Evolutionary conservation across 1,284 basidiomycete species (phyloP).

Genomic region (Puccinia hordei): DNA sequence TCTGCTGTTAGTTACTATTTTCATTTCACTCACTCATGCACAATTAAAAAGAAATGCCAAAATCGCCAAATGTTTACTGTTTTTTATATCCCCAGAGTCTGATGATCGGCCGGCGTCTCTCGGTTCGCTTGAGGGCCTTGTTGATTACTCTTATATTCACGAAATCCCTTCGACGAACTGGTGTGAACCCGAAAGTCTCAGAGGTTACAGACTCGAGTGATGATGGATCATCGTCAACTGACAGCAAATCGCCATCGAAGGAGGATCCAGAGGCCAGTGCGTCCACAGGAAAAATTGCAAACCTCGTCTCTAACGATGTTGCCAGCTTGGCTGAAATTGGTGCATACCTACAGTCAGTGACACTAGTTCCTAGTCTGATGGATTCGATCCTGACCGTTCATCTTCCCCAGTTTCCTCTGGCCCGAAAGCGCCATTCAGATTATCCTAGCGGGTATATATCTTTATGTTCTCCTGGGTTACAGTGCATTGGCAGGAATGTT

Average conservation of each 20-base stretch:
- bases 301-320: constrained; percentile 65
- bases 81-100: constrained; percentile 12
- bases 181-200: constrained; percentile 54
- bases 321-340: constrained; percentile 55
- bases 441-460: constrained; percentile 41
- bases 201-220: constrained; percentile 56
- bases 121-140: constrained; percentile 59
- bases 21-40: background rate
- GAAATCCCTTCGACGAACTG: constrained; percentile 64
- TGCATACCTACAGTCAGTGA: constrained; percentile 36
- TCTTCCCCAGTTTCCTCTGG: constrained; percentile 38
- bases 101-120: constrained; percentile 40
- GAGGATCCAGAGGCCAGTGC: constrained; percentile 57
- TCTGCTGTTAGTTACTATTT: constrained; percentile 25
- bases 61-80: background rate
- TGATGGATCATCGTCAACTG: constrained; percentile 53
- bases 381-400: constrained; percentile 56
- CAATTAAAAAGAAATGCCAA: background rate
- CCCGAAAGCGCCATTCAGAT: constrained; percentile 46
- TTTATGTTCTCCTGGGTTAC: constrained; percentile 40
- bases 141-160: constrained; percentile 65
- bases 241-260: constrained; percentile 15
- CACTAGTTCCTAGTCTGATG: background rate
- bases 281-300: constrained; percentile 64
- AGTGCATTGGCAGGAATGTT: constrained; percentile 42